Percentiles rank a stretch among this genome's conserved stretches.
Conservation (phyloP, 108 stramenopile genomes). For the Schizochytrium sp. region DNA sequence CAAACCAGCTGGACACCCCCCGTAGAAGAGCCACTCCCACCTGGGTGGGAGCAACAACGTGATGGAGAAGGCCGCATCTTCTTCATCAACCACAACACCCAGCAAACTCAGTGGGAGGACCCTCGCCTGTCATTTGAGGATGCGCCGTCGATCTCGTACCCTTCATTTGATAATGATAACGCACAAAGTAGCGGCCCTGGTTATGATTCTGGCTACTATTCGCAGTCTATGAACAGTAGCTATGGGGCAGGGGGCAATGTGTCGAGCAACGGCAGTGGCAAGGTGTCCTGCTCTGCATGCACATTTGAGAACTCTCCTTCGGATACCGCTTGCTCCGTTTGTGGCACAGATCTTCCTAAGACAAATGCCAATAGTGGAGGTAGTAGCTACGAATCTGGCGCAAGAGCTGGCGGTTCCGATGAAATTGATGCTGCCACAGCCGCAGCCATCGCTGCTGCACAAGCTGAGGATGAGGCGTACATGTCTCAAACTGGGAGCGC, state of each 20-base stretch:
- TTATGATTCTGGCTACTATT: neutral
- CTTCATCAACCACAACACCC: conserved; percentile 58
- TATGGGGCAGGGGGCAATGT: too few relatives aligned
- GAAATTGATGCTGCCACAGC: conserved; percentile 33
- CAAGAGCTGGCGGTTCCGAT: neutral
- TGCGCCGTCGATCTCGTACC: neutral
- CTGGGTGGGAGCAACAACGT: conserved; percentile 61
- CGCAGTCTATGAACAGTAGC: too few relatives aligned
- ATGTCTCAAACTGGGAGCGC: neutral
- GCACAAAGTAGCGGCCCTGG: neutral
- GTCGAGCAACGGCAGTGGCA: neutral
- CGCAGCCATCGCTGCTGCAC: conserved; percentile 59
- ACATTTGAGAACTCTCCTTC: conserved; percentile 15
- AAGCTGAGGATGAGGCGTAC: conserved; percentile 1
- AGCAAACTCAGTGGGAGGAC: conserved; percentile 47
- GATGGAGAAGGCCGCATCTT: conserved; percentile 45
- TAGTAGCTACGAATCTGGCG: neutral
- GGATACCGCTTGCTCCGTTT: neutral
- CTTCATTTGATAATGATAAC: neutral
- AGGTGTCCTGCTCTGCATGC: conserved; percentile 23
- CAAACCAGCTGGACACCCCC: conserved; percentile 60
- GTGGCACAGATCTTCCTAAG: neutral
- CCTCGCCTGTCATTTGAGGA: neutral
- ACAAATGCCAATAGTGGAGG: neutral
- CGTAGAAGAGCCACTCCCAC: conserved; percentile 41